These are phyloP conservation scores for Fomitopsis schrenkii DNA, from an alignment of 1,284 basidiomycete genomes.

Conservation along the genomic window DNA sequence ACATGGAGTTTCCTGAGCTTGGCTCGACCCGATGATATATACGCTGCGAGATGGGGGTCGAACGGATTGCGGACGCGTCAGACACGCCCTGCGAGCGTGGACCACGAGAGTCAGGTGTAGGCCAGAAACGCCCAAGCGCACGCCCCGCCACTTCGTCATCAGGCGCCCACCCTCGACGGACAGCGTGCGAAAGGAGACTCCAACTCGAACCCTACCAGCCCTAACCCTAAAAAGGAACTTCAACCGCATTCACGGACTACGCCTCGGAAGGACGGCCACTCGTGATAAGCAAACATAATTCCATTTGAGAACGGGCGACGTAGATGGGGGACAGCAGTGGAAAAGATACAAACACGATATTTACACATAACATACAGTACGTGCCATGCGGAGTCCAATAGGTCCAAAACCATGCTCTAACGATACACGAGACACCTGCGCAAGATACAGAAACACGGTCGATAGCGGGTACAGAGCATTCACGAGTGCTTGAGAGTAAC, in stretches of 20 bases:
- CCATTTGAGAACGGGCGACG: not conserved
- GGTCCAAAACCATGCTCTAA: not conserved
- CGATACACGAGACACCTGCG: no score
- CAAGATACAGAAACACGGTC: no score
- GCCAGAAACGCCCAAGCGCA: not conserved
- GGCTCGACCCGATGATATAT: not conserved
- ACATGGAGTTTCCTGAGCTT: not conserved
- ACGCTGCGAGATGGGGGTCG: not conserved
- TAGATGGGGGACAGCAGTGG: not conserved
- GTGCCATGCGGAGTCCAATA: not conserved
- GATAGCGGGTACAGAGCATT: no score
- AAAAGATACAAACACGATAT: not conserved
- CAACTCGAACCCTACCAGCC: not conserved
- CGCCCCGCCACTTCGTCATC: not conserved
- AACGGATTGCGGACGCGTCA: not conserved
- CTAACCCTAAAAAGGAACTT: constrained; percentile 1
- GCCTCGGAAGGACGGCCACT: not conserved
- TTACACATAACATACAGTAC: not conserved
- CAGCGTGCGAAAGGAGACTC: not conserved
- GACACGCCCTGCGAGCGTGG: not conserved
- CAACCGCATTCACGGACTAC: not conserved
- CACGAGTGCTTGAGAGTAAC: no score
- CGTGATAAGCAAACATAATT: not conserved
- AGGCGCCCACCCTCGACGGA: not conserved
- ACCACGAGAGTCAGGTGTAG: not conserved